Conservation (phyloP, 2,329 filamentous ascomycete genomes). For the Orbilia oligospora region DNA sequence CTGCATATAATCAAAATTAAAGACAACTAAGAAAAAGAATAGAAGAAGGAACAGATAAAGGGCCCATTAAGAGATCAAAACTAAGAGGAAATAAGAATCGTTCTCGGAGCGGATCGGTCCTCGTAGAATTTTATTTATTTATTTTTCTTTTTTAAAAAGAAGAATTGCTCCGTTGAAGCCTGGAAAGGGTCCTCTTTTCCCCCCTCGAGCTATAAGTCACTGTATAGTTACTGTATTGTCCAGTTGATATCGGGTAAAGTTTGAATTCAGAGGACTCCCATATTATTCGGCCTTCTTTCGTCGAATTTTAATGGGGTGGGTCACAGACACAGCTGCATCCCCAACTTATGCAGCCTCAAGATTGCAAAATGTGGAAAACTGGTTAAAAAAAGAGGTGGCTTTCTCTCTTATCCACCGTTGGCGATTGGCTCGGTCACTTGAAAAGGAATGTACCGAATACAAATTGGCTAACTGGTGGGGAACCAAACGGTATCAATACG, state of each 20-base stretch:
- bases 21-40: neutral
- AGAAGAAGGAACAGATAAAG: neutral
- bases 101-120: conserved; percentile 45
- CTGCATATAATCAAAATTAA: conserved; percentile 29
- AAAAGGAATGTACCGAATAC: conserved; percentile 23
- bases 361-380: conserved; percentile 42
- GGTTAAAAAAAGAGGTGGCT: conserved; percentile 34
- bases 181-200: conserved; percentile 7
- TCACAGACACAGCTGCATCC: conserved; percentile 33
- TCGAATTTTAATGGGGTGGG: conserved; percentile 37
- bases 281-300: conserved; percentile 6
- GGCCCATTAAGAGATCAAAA: conserved; percentile 4
- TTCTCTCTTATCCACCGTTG: conserved; percentile 37
- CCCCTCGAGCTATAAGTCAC: neutral
- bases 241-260: conserved; percentile 35
- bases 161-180: conserved; percentile 41
- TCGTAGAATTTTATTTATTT: neutral
- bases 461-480: neutral
- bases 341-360: conserved; percentile 40
- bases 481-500: conserved; percentile 26
- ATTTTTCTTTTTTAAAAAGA: conserved; percentile 13
- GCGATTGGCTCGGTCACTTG: conserved; percentile 40
- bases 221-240: neutral
- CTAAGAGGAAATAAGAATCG: conserved; percentile 26
- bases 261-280: neutral